Percentiles rank a stretch among this genome's conserved stretches.
Evolutionary conservation across 148 eudicot genomes (phyloP).

Genomic region (Cornus suecica): DNA sequence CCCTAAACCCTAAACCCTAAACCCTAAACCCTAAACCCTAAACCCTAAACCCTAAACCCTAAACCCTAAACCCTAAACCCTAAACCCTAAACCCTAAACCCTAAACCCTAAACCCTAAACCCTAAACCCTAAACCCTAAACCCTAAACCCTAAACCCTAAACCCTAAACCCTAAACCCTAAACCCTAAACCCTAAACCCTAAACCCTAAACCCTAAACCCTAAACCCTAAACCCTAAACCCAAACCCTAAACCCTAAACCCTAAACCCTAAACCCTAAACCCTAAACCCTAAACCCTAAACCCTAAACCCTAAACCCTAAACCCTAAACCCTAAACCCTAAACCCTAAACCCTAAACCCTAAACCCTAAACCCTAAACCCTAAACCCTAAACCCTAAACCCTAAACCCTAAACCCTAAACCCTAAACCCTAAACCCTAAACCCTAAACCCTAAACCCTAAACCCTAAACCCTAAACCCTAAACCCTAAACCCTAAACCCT

Average conservation of each 20-base stretch:
- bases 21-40: constrained; percentile 18
- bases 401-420: constrained; percentile 18
- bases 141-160: constrained; percentile 22
- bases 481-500: constrained; percentile 12
- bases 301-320: constrained; percentile 21
- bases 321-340: constrained; percentile 24
- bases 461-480: constrained; percentile 17
- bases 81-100: constrained; percentile 24
- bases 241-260: constrained; percentile 13
- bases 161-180: constrained; percentile 21
- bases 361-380: too few species aligned
- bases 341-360: constrained; percentile 29
- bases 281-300: constrained; percentile 22
- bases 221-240: constrained; percentile 27
- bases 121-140: constrained; percentile 19
- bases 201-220: constrained; percentile 23
- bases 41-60: constrained; percentile 22
- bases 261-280: constrained; percentile 17
- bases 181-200: constrained; percentile 16
- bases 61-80: too few species aligned
- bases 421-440: constrained; percentile 19
- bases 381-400: too few species aligned
- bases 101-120: constrained; percentile 24
- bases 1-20: constrained; percentile 17
- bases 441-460: constrained; percentile 15